These are phyloP conservation scores for Fusarium coffeatum DNA, from an alignment of 2,329 filamentous ascomycete genomes.

Conservation along the genomic window DNA sequence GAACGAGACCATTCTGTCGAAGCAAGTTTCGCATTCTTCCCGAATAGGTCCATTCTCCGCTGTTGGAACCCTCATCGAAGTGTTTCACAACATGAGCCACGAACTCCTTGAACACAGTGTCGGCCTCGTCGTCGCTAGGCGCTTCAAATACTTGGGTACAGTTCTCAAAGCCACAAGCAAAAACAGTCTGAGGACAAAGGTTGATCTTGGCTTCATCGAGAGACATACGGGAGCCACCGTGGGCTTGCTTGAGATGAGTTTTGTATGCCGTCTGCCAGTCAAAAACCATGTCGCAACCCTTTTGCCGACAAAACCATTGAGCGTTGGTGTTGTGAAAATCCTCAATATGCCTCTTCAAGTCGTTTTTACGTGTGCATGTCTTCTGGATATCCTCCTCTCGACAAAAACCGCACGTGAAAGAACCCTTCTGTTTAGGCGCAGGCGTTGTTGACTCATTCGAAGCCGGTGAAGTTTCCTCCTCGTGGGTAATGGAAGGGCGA, in stretches of 20 bases:
- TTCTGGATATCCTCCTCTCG: conserved; percentile 56
- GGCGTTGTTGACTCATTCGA: conserved; percentile 42
- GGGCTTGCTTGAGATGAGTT: conserved; percentile 58
- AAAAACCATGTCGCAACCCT: conserved; percentile 58
- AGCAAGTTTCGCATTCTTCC: conserved; percentile 59
- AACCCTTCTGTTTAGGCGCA: conserved; percentile 53
- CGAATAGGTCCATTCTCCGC: conserved; percentile 59
- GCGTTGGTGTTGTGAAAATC: conserved; percentile 61
- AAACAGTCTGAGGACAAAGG: conserved; percentile 60
- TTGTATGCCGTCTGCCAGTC: conserved; percentile 63
- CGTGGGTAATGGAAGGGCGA: conserved; percentile 40
- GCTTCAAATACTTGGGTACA: conserved; percentile 60
- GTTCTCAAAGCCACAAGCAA: conserved; percentile 61
- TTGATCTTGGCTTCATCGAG: conserved; percentile 57
- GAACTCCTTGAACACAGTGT: conserved; percentile 57
- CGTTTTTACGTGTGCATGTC: conserved; percentile 60
- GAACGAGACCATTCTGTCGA: conserved; percentile 53
- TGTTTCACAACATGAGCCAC: conserved; percentile 61
- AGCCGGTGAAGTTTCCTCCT: conserved; percentile 43
- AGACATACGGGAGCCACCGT: conserved; percentile 56
- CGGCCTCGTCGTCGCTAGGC: conserved; percentile 53
- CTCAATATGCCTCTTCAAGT: conserved; percentile 62
- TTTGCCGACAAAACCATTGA: conserved; percentile 59
- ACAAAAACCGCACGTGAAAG: conserved; percentile 57
- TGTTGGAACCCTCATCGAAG: conserved; percentile 56